Evolutionary conservation across 1,284 basidiomycete species (phyloP).

Genomic region (Chalciporus sp.): DNA sequence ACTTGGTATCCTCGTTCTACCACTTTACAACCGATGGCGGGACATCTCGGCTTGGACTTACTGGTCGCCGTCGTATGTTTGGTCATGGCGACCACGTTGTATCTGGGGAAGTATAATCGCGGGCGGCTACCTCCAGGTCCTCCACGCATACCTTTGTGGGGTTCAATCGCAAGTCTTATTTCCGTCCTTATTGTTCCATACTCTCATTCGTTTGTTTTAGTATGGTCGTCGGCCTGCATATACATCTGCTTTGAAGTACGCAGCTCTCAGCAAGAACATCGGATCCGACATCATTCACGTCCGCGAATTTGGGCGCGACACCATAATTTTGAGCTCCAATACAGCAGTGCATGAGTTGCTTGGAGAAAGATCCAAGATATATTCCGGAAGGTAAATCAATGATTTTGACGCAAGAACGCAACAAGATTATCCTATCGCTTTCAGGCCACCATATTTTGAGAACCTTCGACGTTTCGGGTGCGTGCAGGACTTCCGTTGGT

Average conservation of each 20-base stretch:
- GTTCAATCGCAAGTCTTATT: slow-evolving; percentile 3
- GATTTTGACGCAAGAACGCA: background rate
- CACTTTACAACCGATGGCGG: background rate
- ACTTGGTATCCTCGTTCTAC: background rate
- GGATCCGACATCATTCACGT: slow-evolving; percentile 9
- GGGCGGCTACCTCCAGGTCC: slow-evolving; percentile 3
- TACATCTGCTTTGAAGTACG: slow-evolving; percentile 8
- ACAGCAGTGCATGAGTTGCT: slow-evolving; percentile 3
- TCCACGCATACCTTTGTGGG: background rate
- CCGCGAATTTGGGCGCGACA: slow-evolving; percentile 9
- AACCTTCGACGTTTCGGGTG: slow-evolving; percentile 9
- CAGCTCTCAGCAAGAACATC: slow-evolving; percentile 2
- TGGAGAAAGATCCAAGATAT: slow-evolving; percentile 9
- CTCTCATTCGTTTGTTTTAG: background rate
- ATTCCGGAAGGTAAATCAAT: slow-evolving; percentile 3
- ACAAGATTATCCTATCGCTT: background rate
- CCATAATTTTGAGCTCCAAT: slow-evolving; percentile 8
- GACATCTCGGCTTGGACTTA: background rate
- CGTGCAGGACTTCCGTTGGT: background rate
- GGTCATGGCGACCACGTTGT: background rate
- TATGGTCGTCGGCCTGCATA: slow-evolving; percentile 3
- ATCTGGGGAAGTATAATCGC: background rate
- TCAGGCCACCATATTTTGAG: slow-evolving; percentile 3
- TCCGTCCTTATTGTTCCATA: background rate
- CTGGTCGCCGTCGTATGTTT: background rate